Percentiles rank a stretch among this genome's conserved stretches.
Evolutionary conservation across 2,329 filamentous ascomycete genomes (phyloP).

Genomic region (Emydomyces testavorans): DNA sequence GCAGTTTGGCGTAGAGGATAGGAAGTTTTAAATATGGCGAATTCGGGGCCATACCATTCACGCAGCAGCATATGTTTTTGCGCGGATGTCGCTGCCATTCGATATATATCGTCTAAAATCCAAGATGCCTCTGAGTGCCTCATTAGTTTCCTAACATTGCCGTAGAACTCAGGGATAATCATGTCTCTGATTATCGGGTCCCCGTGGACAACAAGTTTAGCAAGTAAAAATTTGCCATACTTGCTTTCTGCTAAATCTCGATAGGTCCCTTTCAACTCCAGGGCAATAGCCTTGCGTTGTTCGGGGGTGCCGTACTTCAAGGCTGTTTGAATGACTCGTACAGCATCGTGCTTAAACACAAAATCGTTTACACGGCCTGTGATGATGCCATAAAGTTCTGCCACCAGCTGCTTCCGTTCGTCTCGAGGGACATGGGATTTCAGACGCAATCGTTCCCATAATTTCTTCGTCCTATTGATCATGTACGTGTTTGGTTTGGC

Average conservation of each 20-base stretch:
- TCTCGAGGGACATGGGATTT: conserved; percentile 89
- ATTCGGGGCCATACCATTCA: conserved; percentile 96
- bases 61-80: conserved; percentile 77
- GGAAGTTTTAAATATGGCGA: conserved; percentile 60
- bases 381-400: conserved; percentile 83
- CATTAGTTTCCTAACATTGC: conserved; percentile 81
- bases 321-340: conserved; percentile 91
- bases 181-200: conserved; percentile 76
- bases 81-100: conserved; percentile 69
- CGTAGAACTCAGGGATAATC: conserved; percentile 90
- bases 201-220: conserved; percentile 87
- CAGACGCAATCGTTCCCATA: conserved; percentile 86
- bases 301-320: conserved; percentile 85
- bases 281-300: conserved; percentile 75
- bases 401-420: conserved; percentile 74
- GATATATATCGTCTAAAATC: conserved; percentile 96
- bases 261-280: conserved; percentile 76
- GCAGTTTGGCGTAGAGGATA: conserved; percentile 42
- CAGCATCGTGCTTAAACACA: conserved; percentile 95
- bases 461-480: conserved; percentile 80
- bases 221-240: conserved; percentile 95
- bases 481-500: conserved; percentile 87
- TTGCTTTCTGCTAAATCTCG: conserved; percentile 78
- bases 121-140: conserved; percentile 93
- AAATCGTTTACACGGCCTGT: conserved; percentile 88